Base-by-base conservation (phyloP, 768 basidiomycete species). In the Sporobolomyces phaffii region DNA sequence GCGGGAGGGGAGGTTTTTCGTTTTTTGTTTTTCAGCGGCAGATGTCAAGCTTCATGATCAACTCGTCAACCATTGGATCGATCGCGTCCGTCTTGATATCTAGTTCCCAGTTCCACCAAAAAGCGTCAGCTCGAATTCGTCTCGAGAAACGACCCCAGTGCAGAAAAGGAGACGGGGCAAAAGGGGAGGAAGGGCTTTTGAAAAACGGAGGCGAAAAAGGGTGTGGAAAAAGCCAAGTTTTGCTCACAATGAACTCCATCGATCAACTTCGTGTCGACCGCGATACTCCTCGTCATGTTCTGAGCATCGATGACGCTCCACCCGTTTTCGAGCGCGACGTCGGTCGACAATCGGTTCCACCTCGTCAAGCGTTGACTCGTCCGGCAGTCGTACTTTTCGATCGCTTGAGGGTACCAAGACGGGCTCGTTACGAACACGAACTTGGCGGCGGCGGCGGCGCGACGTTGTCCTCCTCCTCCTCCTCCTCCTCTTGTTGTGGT, bases 161-260 rank as follows among this genome's bases (percentile, higher is more conserved):
- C 38, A 38, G 38, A 38, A 17, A 38, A 38, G 38, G 38, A n/a
- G n/a, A n/a, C n/a, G n/a, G n/a, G n/a, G n/a, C n/a, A n/a, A n/a
- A n/a, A n/a, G n/a, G n/a, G n/a, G n/a, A n/a, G n/a, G n/a, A n/a
- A n/a, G n/a, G n/a, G n/a, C n/a, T n/a, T n/a, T n/a, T n/a, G n/a
- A n/a, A n/a, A n/a, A n/a, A n/a, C n/a, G n/a, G n/a, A n/a, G n/a
- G n/a, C n/a, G n/a, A n/a, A n/a, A n/a, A n/a, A n/a, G n/a, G n/a
- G n/a, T n/a, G n/a, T n/a, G n/a, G n/a, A n/a, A n/a, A n/a, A n/a
- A n/a, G n/a, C n/a, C n/a, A n/a, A n/a, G n/a, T n/a, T n/a, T n/a
- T n/a, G n/a, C 65, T 48, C 41, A 67, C 65, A 67, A 36, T 67
- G 65, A 9, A 67, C 50, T 0, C 66, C 66, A 24, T 68, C 66